phyloP scores from a whole-genome alignment of 495 filamentous ascomycete genomes.

The Neurospora terricola region DNA sequence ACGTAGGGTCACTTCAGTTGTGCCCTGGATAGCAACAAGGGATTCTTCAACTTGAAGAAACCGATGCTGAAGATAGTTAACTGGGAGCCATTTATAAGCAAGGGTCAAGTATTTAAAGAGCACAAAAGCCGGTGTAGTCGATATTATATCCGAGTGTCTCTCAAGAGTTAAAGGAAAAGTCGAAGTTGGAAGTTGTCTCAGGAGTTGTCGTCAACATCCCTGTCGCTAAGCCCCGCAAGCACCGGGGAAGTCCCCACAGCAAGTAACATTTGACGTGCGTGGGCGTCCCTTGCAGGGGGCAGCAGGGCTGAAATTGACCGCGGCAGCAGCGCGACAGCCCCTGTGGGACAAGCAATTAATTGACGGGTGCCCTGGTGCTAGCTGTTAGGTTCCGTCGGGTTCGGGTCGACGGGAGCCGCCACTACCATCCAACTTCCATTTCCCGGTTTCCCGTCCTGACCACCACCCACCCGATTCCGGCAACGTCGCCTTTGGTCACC shows the following conservation, averaged over 20 bases:
- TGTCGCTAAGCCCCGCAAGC: neutral
- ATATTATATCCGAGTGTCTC: neutral
- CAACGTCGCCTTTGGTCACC: neutral
- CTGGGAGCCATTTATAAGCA: neutral
- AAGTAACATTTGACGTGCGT: neutral
- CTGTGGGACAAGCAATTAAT: neutral
- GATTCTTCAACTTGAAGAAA: neutral
- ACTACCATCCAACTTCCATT: neutral
- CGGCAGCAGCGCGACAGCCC: neutral
- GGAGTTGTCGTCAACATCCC: neutral
- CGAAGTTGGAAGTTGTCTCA: neutral
- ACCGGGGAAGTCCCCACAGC: neutral
- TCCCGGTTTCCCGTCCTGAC: neutral
- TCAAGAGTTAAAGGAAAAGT: neutral
- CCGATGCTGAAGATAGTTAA: neutral
- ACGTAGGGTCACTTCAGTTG: neutral
- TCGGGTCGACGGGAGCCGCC: neutral
- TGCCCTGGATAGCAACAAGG: neutral
- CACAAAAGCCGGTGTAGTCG: neutral
- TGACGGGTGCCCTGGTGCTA: too few relatives aligned
- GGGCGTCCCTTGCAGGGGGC: neutral
- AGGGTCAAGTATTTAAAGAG: neutral
- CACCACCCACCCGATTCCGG: neutral
- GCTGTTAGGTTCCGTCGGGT: neutral
- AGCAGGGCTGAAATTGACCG: neutral